Percentiles rank a stretch among this genome's conserved stretches.
Evolutionary conservation across 2,329 filamentous ascomycete species (phyloP).

Genomic region (Atkinsonella hypoxylon): DNA sequence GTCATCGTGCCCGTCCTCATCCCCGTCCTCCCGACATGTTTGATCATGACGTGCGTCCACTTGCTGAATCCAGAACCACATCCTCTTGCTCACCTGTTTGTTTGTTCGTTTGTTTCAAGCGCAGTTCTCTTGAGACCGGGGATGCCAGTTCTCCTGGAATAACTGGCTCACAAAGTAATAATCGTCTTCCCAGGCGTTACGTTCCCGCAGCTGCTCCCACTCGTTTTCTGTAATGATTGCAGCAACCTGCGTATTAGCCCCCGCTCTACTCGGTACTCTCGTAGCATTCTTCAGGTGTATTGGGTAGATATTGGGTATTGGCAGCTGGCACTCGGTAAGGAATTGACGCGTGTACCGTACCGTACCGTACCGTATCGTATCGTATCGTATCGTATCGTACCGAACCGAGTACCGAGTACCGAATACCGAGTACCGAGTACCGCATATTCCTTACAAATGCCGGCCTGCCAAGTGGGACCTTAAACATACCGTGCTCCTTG

Average conservation of each 20-base stretch:
- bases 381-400: too few species aligned
- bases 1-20: too few species aligned
- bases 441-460: background rate
- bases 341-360: too few species aligned
- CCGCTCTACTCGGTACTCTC: constrained; percentile 12
- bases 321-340: background rate
- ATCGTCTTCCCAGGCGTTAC: constrained; percentile 38
- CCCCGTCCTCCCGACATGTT: too few species aligned
- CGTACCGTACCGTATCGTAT: too few species aligned
- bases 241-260: constrained; percentile 15
- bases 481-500: constrained; percentile 35
- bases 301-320: too few species aligned
- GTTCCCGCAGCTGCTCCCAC: constrained; percentile 35
- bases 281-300: too few species aligned
- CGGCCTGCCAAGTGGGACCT: constrained; percentile 7
- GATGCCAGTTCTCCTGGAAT: constrained; percentile 43
- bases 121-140: constrained; percentile 10
- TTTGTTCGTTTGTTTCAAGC: too few species aligned
- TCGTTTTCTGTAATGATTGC: constrained; percentile 15
- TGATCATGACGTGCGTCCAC: too few species aligned
- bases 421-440: background rate
- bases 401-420: too few species aligned
- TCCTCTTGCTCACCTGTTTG: background rate
- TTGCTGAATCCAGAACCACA: too few species aligned
- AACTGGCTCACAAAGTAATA: constrained; percentile 50